Conservation (phyloP, 345 rosid genomes). For the Trapa bicornis region DNA sequence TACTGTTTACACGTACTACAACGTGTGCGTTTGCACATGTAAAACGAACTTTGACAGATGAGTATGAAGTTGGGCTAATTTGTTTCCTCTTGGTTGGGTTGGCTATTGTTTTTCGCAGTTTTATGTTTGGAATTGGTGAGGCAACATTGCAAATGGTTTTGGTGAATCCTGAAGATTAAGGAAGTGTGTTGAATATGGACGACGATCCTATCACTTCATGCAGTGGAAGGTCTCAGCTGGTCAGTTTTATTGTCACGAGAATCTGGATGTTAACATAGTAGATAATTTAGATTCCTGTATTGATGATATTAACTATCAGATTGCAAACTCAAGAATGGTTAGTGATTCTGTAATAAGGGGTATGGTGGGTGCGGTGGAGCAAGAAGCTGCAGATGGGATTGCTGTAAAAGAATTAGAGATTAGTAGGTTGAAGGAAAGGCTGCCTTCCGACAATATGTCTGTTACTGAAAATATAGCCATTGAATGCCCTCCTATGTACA, state of each 20-base stretch:
- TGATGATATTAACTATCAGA: conserved; percentile 43
- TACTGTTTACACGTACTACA: neutral
- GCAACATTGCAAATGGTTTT: conserved; percentile 7
- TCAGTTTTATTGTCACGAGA: conserved; percentile 20
- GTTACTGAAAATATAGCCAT: neutral
- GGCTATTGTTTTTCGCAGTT: neutral
- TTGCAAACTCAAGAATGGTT: conserved; percentile 67
- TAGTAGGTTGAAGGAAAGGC: conserved; percentile 30
- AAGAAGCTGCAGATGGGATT: conserved; percentile 55
- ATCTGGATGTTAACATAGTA: conserved; percentile 28
- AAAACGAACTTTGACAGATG: neutral
- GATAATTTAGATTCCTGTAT: conserved; percentile 49
- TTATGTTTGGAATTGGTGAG: neutral
- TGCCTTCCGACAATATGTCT: conserved; percentile 19
- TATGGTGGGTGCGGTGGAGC: conserved; percentile 49
- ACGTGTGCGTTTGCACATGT: neutral
- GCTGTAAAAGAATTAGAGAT: conserved; percentile 54
- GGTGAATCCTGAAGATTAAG: conserved; percentile 19
- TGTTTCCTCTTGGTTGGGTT: neutral
- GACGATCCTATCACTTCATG: conserved; percentile 14
- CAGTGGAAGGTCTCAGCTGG: conserved; percentile 9
- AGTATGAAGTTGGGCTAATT: neutral
- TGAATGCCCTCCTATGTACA: neutral
- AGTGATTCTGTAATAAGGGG: conserved; percentile 67
- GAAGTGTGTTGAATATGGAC: conserved; percentile 18